phyloP scores from a whole-genome alignment of 768 basidiomycete genomes.

The Candolleomyces aberdarensis region DNA sequence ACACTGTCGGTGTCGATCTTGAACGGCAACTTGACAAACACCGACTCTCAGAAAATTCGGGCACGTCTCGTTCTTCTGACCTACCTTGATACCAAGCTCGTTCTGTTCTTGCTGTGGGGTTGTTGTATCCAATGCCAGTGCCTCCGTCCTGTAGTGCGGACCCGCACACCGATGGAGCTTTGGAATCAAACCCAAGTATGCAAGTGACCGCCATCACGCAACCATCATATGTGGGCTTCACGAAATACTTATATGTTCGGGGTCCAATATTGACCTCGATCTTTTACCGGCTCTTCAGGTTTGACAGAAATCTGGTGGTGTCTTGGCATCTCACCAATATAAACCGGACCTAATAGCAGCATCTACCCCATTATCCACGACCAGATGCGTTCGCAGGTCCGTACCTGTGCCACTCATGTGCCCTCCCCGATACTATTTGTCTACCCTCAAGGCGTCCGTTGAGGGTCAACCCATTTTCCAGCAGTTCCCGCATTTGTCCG shows the following conservation, averaged over 20 bases:
- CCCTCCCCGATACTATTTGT: not conserved
- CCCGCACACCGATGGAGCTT: conserved; percentile 22
- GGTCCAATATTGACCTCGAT: conserved; percentile 37
- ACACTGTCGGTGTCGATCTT: conserved; percentile 39
- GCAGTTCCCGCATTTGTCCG: conserved; percentile 47
- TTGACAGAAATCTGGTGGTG: conserved; percentile 37
- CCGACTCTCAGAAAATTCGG: conserved; percentile 22
- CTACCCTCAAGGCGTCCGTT: conserved; percentile 30
- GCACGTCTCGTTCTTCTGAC: no score
- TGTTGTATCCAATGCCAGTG: no score
- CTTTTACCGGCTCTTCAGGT: conserved; percentile 46
- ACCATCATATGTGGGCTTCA: no score
- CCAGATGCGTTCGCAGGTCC: conserved; percentile 43
- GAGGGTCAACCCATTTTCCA: conserved; percentile 43
- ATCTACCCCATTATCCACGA: conserved; percentile 38
- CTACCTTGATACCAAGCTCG: no score
- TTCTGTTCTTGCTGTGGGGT: no score
- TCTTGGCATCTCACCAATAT: conserved; percentile 47
- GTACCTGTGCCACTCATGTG: not conserved
- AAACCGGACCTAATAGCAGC: conserved; percentile 32
- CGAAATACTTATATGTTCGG: not conserved
- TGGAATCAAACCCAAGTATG: conserved; percentile 20
- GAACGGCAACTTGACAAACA: conserved; percentile 35
- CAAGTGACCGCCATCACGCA: no score
- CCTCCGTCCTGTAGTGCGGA: no score